Base-by-base conservation (phyloP, 176 grass and related monocot species). In the Neostapfia colusana region DNA sequence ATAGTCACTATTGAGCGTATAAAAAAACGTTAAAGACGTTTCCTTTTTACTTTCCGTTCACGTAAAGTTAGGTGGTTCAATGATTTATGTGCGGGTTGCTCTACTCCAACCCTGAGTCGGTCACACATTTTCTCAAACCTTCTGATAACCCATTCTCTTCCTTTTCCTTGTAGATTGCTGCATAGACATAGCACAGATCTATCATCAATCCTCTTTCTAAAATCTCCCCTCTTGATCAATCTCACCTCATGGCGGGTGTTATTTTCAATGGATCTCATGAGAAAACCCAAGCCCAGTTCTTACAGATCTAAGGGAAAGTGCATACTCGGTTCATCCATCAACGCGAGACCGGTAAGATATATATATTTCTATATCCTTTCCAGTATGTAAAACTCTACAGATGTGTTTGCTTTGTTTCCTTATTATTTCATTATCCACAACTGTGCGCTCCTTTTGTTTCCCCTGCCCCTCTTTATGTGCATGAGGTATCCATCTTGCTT, bases 81-180 rank as follows among this genome's bases (percentile, higher is more conserved):
- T 42, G 24, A 0, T 71, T 53, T 84, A 84, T 71, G 25, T 71
- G 42, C 0, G 1, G 0, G 0, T n/a, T 15, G 0, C 0, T 7
- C 6, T 4, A 0, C 28, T 6, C 37, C 17, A 13, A 28, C n/a
- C 1, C 6, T 2, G 18, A 15, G 21, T 1, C 2, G 0, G 0
- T 61, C 41, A 9, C 14, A 18, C 8, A 40, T 40, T 74, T 49
- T 2, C n/a, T 14, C 5, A 0, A 5, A 4, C 28, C 3, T 68
- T 63, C 17, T 12, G 1, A n/a, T 9, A 31, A 18, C 31, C 3
- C 23, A 7, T 4, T 4, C 27, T 10, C 13, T 39, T 3, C 15
- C 21, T 9, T n/a, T 21, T 57, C 13, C 1, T 21, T 23, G 4
- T 21, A 58, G 24, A 10, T 56, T 13, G 8, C 2, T 0, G 8